Evolutionary conservation across 2,329 filamentous ascomycete species (phyloP).

Genomic region (Phaeosphaeria sp.): DNA sequence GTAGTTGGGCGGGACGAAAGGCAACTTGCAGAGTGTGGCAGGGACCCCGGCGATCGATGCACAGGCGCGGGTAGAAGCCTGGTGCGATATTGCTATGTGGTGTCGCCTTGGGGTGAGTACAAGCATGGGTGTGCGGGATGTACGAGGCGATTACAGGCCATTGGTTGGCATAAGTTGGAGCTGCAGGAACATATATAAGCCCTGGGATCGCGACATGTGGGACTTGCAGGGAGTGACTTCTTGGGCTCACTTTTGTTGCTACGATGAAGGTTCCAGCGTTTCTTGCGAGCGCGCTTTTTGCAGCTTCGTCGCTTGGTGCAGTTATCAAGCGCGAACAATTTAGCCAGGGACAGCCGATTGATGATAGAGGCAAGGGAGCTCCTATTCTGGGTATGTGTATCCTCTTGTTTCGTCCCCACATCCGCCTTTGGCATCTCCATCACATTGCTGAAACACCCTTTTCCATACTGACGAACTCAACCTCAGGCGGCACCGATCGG

Average conservation of each 20-base stretch:
- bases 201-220: background rate
- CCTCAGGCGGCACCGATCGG: slow-evolving; percentile 68
- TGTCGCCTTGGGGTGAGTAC: background rate
- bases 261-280: slow-evolving; percentile 29
- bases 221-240: background rate
- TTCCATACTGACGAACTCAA: slow-evolving; percentile 2
- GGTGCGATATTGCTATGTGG: background rate
- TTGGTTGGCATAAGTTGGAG: background rate
- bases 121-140: background rate
- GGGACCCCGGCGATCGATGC: background rate
- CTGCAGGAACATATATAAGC: slow-evolving; percentile 6
- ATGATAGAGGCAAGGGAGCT: slow-evolving; percentile 64
- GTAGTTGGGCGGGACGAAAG: background rate
- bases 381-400: slow-evolving; percentile 60
- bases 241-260: slow-evolving; percentile 6
- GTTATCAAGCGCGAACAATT: slow-evolving; percentile 48
- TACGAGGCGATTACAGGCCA: background rate
- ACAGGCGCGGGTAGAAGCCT: background rate
- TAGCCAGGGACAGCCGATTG: slow-evolving; percentile 62
- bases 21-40: background rate
- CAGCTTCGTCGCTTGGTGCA: slow-evolving; percentile 21
- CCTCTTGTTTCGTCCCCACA: too few relatives aligned
- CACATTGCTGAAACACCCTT: too few relatives aligned
- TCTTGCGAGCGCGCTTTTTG: slow-evolving; percentile 26
- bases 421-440: too few relatives aligned